Base-by-base conservation (phyloP, 2,329 filamentous ascomycete genomes). In the Lachnellula occidentalis region DNA sequence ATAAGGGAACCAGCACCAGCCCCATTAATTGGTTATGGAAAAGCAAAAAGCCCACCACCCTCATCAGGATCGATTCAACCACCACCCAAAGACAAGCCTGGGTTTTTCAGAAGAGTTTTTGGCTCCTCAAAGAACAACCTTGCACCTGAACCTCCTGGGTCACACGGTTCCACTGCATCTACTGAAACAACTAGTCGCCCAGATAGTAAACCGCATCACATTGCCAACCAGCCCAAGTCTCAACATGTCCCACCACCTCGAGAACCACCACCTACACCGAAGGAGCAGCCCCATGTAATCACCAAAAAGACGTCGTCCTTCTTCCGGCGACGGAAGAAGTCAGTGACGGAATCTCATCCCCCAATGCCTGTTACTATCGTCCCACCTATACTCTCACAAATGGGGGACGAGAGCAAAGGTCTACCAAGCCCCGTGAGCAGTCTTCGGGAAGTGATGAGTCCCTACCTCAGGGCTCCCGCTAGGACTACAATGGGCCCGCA, bases 221-320 rank as follows among this genome's bases (percentile, higher is more conserved):
- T 74, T 54, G 70, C 72, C 48, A 76, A 71, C 49, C 76, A 78
- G 60, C 68, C 75, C 50, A 83, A 80, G 65, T 63, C 74, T 15
- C 60, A 63, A 51, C 50, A 57, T 56, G 47, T 54, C 42, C 50
- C 59, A 52, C 56, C 63, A n/a, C 50, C 61, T 45, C 61, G 61
- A 51, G 63, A 69, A 58, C 51, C 57, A 6, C 62, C 67, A 12
- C 61, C 64, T 21, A 46, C 64, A 6, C 55, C 64, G 5, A 67
- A 66, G 51, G 67, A 69, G 48, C 57, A 58, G 31, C 43, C 59
- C 2, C 64, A 67, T 59, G 60, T 67, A 3, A 74, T 96, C 50
- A 88, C 89, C 65, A 96, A 96, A 76, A 96, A 96, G 71, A 83
- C 90, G 4, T 95, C 92, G 1, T 92, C 90, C 0, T 97, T 99